Evolutionary conservation across 192 early-diverging fungal genomes (phyloP).

Genomic region (Linnemannia schmuckeri): DNA sequence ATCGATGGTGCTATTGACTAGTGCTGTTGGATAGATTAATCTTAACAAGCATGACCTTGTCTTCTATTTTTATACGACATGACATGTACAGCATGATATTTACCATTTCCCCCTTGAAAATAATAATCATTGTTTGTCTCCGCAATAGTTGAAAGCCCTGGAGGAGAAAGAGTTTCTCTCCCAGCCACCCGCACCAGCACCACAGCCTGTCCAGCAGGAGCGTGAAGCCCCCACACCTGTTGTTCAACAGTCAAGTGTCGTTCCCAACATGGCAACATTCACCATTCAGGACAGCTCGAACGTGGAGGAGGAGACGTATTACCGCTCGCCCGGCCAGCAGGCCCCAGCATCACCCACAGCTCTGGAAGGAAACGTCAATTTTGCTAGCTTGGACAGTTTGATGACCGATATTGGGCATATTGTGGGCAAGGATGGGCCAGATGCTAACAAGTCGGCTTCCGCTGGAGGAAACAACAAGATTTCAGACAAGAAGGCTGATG

Average conservation of each 20-base stretch:
- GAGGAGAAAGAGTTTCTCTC: conserved; percentile 43
- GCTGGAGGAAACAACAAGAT: conserved; percentile 20
- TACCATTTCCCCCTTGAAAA: not conserved
- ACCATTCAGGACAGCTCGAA: conserved; percentile 50
- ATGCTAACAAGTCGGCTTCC: conserved; percentile 1
- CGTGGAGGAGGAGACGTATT: conserved; percentile 40
- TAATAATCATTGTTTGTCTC: too few species aligned
- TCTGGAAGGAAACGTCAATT: conserved; percentile 60
- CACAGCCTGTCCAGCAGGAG: conserved; percentile 26
- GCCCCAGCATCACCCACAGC: conserved; percentile 30
- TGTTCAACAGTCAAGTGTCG: conserved; percentile 50
- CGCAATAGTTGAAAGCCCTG: conserved; percentile 33
- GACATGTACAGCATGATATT: not conserved
- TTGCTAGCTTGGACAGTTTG: conserved; percentile 76
- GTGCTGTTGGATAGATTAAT: not conserved
- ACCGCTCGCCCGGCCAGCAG: conserved; percentile 39
- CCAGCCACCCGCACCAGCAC: conserved; percentile 15
- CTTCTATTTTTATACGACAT: not conserved
- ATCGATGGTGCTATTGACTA: not conserved
- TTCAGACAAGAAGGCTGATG: not conserved
- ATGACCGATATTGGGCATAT: conserved; percentile 84
- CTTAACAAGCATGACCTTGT: not conserved
- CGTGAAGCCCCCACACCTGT: conserved; percentile 39
- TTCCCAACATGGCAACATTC: conserved; percentile 51
- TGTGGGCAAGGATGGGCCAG: conserved; percentile 59